These are phyloP conservation scores for Phytophthora citricola DNA, from an alignment of 352 stramenopile genomes.

Conservation along the genomic window DNA sequence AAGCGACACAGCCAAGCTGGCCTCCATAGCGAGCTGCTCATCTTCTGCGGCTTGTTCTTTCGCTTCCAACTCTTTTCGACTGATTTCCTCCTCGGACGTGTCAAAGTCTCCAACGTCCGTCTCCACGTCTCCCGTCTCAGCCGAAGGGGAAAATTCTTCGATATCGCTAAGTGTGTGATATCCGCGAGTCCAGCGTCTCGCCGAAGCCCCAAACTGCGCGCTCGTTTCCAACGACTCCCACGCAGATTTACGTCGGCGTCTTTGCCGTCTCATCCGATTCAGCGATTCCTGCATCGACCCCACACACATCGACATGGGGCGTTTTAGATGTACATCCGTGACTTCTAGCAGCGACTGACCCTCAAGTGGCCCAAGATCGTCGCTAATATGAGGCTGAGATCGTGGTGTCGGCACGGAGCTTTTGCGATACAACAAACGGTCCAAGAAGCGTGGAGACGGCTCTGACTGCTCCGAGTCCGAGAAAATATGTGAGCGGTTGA, in stretches of 20 bases:
- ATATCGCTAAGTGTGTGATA: constrained; percentile 73
- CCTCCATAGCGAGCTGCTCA: constrained; percentile 26
- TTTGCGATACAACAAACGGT: constrained; percentile 56
- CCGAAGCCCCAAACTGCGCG: constrained; percentile 60
- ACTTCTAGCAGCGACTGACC: constrained; percentile 62
- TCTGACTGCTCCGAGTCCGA: constrained; percentile 72
- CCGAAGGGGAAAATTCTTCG: constrained; percentile 47
- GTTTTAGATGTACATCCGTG: constrained; percentile 57
- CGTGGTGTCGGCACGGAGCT: constrained; percentile 64
- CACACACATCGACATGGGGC: constrained; percentile 65
- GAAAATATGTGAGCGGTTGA: constrained; percentile 32
- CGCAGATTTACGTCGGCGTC: constrained; percentile 48
- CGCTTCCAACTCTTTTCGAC: constrained; percentile 21
- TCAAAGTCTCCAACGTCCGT: constrained; percentile 19
- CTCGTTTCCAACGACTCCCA: constrained; percentile 72
- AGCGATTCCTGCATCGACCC: constrained; percentile 51
- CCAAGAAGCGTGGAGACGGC: constrained; percentile 40
- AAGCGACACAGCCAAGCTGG: constrained; percentile 19
- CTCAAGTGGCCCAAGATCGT: constrained; percentile 38
- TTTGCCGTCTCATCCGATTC: constrained; percentile 41
- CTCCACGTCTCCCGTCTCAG: constrained; percentile 21
- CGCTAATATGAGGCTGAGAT: constrained; percentile 39
- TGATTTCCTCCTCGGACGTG: constrained; percentile 24
- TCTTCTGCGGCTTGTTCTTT: constrained; percentile 27
- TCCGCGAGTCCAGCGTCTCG: constrained; percentile 69